Percentiles rank a stretch among this genome's conserved stretches.
Conservation (phyloP, 345 rosid genomes). For the Linum tenue region DNA sequence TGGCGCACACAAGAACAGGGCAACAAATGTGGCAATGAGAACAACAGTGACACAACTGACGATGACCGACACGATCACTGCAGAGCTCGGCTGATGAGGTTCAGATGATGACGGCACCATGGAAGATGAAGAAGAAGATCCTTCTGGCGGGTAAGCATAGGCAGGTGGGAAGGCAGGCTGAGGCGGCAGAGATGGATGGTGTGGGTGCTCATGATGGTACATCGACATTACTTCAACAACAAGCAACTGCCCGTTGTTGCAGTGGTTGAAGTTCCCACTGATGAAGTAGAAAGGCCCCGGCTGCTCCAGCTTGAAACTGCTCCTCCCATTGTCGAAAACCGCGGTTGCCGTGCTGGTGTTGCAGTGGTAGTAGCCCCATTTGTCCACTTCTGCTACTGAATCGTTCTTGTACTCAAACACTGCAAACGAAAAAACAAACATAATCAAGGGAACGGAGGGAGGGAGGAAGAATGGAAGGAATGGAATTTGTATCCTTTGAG, state of each 20-base stretch:
- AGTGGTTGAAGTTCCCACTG: constrained; percentile 49
- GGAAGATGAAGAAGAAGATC: neutral
- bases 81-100: constrained; percentile 32
- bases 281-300: constrained; percentile 76
- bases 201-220: constrained; percentile 21
- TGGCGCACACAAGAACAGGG: constrained; percentile 11
- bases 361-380: constrained; percentile 72
- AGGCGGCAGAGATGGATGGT: constrained; percentile 27
- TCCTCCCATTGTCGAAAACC: constrained; percentile 52
- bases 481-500: neutral
- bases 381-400: constrained; percentile 66
- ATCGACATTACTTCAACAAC: constrained; percentile 56
- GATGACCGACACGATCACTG: constrained; percentile 9
- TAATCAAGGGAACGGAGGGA: neutral
- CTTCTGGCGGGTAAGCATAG: neutral
- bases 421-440: constrained; percentile 9
- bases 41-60: constrained; percentile 9
- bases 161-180: constrained; percentile 17
- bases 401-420: constrained; percentile 64
- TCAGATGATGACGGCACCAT: neutral
- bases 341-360: constrained; percentile 32
- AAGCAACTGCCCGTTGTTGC: constrained; percentile 61
- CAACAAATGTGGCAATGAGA: constrained; percentile 10
- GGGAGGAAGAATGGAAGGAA: neutral
- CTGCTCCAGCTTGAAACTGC: constrained; percentile 43